phyloP scores from a whole-genome alignment of 768 basidiomycete species.

The Leccinum rimulosum region DNA sequence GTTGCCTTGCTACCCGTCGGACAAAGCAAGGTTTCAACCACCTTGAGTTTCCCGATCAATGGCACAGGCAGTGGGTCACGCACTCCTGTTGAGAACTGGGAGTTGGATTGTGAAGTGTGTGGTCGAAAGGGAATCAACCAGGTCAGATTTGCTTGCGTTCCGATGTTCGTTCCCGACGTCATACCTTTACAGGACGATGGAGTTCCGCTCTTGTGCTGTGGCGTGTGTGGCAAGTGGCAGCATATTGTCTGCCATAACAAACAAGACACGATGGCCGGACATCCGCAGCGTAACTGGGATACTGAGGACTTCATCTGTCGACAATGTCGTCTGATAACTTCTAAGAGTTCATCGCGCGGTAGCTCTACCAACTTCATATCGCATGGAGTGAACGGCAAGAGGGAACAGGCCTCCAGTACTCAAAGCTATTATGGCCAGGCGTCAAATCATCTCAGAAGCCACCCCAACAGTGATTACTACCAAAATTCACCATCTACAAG shows the following conservation, averaged over 20 bases:
- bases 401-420: conserved; percentile 11
- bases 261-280: conserved; percentile 61
- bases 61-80: conserved; percentile 45
- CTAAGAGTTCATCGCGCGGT: conserved; percentile 10
- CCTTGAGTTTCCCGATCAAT: conserved; percentile 14
- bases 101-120: conserved; percentile 88
- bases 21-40: conserved; percentile 6
- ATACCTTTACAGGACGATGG: conserved; percentile 65
- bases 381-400: conserved; percentile 6
- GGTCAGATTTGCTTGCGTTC: conserved; percentile 41
- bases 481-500: conserved; percentile 14
- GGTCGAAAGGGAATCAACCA: conserved; percentile 66
- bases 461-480: conserved; percentile 17
- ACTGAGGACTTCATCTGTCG: conserved; percentile 78
- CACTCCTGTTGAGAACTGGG: conserved; percentile 71
- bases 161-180: conserved; percentile 4
- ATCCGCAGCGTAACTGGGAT: conserved; percentile 77
- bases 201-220: conserved; percentile 77
- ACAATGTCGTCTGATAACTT: conserved; percentile 41
- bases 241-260: conserved; percentile 84
- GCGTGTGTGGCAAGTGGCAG: conserved; percentile 82
- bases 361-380: conserved; percentile 6
- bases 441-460: conserved; percentile 18
- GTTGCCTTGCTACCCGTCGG: not conserved
- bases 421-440: conserved; percentile 14